These are phyloP conservation scores for Triticum aestivum DNA, from an alignment of 176 grass and related monocot species.

Conservation along the genomic window DNA sequence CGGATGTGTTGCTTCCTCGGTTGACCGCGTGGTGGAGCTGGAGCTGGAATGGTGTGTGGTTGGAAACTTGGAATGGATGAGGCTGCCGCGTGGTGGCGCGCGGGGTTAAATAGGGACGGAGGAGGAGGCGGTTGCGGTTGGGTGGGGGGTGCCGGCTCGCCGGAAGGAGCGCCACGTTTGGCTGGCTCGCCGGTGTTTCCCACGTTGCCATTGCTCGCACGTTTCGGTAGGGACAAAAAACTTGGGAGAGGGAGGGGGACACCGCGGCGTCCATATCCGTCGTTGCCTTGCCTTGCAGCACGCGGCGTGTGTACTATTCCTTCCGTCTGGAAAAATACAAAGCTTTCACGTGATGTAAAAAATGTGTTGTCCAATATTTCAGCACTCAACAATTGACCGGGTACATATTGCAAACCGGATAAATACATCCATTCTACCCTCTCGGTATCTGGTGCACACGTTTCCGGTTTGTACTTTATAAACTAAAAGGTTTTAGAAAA, in stretches of 20 bases:
- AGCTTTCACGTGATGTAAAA: neutral
- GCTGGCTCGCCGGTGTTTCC: neutral
- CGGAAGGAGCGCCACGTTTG: constrained; percentile 3
- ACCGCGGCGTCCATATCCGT: neutral
- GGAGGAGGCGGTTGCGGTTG: neutral
- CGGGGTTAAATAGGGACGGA: neutral
- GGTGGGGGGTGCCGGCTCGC: too few relatives aligned
- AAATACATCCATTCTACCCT: too few relatives aligned
- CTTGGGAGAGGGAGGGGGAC: neutral
- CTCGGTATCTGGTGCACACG: too few relatives aligned
- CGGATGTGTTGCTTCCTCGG: neutral
- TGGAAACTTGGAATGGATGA: neutral
- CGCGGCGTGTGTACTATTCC: neutral
- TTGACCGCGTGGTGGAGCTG: neutral
- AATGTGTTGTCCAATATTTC: neutral
- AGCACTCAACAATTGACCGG: neutral
- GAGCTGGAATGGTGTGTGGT: neutral
- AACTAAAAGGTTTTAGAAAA: too few relatives aligned
- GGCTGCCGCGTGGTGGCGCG: neutral
- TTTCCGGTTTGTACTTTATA: too few relatives aligned
- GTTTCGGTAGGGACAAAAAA: neutral
- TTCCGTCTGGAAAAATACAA: neutral
- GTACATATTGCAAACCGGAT: neutral
- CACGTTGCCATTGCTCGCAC: constrained; percentile 10
- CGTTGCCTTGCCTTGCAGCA: too few relatives aligned